A percentile compares a stretch with the other conserved stretches of the same genome.
phyloP scores from a whole-genome alignment of 164 flowering plant species.

The Buxus sempervirens region DNA sequence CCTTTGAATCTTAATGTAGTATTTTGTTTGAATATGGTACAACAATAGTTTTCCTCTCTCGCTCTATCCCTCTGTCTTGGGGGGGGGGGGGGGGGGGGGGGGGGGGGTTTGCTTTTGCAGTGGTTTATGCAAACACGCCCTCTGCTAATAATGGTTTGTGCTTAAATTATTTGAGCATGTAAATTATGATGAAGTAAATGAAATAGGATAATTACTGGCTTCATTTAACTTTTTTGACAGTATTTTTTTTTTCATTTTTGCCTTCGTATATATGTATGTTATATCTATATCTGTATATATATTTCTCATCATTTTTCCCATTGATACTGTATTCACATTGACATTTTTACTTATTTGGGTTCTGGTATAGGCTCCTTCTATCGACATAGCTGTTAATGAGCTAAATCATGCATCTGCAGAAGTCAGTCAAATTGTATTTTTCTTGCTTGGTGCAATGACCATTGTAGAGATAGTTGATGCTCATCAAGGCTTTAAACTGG shows the following conservation, averaged over 20 bases:
- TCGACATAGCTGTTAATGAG: conserved; percentile 82
- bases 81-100: too few relatives aligned
- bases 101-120: too few relatives aligned
- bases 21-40: too few relatives aligned
- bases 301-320: not conserved
- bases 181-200: too few relatives aligned
- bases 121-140: too few relatives aligned
- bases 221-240: not conserved
- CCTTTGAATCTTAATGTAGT: too few relatives aligned
- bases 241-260: not conserved
- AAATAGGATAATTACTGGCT: not conserved
- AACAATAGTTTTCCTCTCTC: too few relatives aligned
- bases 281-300: not conserved
- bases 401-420: conserved; percentile 84
- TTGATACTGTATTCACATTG: not conserved
- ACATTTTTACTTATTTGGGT: not conserved
- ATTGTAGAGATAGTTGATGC: conserved; percentile 98
- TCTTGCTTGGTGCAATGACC: conserved; percentile 99
- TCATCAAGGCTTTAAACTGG: conserved; percentile 97
- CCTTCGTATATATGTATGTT: not conserved
- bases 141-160: too few relatives aligned
- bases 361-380: conserved; percentile 81
- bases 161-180: too few relatives aligned
- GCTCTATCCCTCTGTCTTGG: too few relatives aligned
- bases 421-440: conserved; percentile 97